phyloP scores from a whole-genome alignment of 805 yeast genomes.

The Grigorovia jiainica region DNA sequence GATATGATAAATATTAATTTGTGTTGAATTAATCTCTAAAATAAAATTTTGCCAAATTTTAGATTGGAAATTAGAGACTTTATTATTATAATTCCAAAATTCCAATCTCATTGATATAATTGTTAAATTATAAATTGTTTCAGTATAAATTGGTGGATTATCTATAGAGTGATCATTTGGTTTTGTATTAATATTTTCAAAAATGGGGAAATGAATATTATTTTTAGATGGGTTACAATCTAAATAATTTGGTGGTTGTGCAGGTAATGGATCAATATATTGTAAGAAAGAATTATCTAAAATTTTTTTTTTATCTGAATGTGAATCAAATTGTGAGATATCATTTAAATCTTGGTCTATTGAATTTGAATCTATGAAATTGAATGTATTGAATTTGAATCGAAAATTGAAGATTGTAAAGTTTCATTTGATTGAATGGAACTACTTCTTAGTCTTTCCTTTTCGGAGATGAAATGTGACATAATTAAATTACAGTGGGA shows the following conservation, averaged over 20 bases:
- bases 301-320: too few species aligned
- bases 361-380: neutral
- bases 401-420: neutral
- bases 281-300: conserved; percentile 13
- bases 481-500: neutral
- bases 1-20: conserved; percentile 55
- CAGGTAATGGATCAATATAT: conserved; percentile 33
- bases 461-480: neutral
- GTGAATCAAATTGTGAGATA: too few species aligned
- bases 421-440: conserved; percentile 1
- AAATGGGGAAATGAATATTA: conserved; percentile 27
- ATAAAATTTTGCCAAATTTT: conserved; percentile 64
- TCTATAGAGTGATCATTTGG: too few species aligned
- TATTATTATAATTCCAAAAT: conserved; percentile 66
- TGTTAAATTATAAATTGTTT: conserved; percentile 56
- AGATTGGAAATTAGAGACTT: conserved; percentile 35
- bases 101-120: conserved; percentile 58
- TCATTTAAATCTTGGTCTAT: neutral
- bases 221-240: conserved; percentile 18
- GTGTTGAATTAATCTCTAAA: conserved; percentile 79
- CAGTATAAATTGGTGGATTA: conserved; percentile 56
- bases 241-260: conserved; percentile 24
- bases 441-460: neutral
- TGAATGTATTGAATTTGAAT: too few species aligned
- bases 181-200: conserved; percentile 31